Percentiles rank a stretch among this genome's conserved stretches.
These are phyloP conservation scores for Fomitopsis betulina DNA, from an alignment of 1,284 basidiomycete species.

Conservation along the genomic window DNA sequence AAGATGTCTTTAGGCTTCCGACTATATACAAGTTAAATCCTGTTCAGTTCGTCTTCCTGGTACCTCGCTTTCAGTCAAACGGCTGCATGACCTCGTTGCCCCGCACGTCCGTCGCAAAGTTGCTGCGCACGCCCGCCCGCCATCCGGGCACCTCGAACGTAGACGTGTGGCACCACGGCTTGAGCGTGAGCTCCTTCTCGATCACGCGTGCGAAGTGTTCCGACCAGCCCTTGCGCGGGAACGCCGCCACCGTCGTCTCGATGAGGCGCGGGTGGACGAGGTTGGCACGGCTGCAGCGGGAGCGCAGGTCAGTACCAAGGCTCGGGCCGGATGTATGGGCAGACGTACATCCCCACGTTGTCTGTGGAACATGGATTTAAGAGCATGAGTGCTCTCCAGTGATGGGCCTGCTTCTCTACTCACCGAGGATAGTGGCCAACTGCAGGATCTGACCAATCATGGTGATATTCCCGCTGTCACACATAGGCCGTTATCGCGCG, in stretches of 20 bases:
- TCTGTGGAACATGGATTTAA: constrained; percentile 21
- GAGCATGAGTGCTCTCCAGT: background rate
- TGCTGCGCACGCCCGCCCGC: too few species aligned
- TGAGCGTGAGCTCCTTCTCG: constrained; percentile 28
- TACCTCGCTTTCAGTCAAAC: too few species aligned
- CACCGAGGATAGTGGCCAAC: constrained; percentile 46
- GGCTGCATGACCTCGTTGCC: too few species aligned
- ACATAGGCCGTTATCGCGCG: background rate
- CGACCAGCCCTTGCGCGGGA: constrained; percentile 45
- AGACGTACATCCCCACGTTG: constrained; percentile 42
- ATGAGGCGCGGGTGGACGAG: constrained; percentile 41
- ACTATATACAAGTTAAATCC: too few species aligned
- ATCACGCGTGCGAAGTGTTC: constrained; percentile 42
- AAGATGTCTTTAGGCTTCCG: too few species aligned
- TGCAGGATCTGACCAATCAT: constrained; percentile 50
- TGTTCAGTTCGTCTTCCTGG: too few species aligned
- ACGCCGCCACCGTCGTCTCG: constrained; percentile 36
- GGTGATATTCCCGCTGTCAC: constrained; percentile 42
- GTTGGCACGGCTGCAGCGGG: constrained; percentile 36
- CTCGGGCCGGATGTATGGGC: background rate
- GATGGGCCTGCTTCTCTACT: constrained; percentile 6
- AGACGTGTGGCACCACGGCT: too few species aligned
- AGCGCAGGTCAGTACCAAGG: background rate
- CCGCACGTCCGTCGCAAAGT: too few species aligned
- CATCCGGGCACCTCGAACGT: too few species aligned